Percentiles rank a stretch among this genome's conserved stretches.
phyloP scores from a whole-genome alignment of 2,329 filamentous ascomycete genomes.

The Gyromitra esculenta region DNA sequence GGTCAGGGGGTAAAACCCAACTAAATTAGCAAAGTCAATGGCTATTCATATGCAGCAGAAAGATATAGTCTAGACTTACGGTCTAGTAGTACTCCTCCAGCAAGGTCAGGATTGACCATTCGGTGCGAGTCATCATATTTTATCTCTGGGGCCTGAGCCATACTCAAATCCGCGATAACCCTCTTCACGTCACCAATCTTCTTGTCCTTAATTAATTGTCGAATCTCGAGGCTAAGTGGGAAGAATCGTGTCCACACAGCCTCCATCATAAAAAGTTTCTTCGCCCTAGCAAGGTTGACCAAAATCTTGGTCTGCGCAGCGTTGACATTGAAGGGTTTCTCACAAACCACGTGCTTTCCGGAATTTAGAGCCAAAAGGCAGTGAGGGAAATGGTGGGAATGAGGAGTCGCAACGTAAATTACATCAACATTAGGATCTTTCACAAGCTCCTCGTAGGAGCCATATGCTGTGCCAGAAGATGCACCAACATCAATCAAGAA shows the following conservation, averaged over 20 bases:
- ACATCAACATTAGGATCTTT: constrained; percentile 82
- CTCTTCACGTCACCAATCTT: constrained; percentile 70
- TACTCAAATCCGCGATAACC: constrained; percentile 70
- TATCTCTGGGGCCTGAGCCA: constrained; percentile 70
- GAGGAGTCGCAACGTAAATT: constrained; percentile 87
- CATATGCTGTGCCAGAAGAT: constrained; percentile 76
- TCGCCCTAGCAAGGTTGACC: constrained; percentile 75
- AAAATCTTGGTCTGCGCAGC: constrained; percentile 78
- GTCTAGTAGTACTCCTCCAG: constrained; percentile 83
- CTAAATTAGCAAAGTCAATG: constrained; percentile 52
- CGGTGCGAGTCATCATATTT: constrained; percentile 72
- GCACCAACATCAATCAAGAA: constrained; percentile 78
- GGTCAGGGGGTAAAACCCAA: constrained; percentile 87
- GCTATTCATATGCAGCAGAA: background rate
- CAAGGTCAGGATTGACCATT: constrained; percentile 82
- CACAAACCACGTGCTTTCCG: constrained; percentile 88
- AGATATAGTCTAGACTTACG: constrained; percentile 60
- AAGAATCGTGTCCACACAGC: constrained; percentile 92
- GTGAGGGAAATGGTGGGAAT: constrained; percentile 94
- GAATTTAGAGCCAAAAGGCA: constrained; percentile 82
- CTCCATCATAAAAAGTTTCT: constrained; percentile 82
- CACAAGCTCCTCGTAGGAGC: constrained; percentile 83
- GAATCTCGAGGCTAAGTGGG: constrained; percentile 79
- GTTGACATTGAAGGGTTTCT: constrained; percentile 89
- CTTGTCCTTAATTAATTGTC: constrained; percentile 70